Percentiles rank a stretch among this genome's conserved stretches.
Evolutionary conservation across 176 grass and related monocot genomes (phyloP).

Genomic region (Poa annua): DNA sequence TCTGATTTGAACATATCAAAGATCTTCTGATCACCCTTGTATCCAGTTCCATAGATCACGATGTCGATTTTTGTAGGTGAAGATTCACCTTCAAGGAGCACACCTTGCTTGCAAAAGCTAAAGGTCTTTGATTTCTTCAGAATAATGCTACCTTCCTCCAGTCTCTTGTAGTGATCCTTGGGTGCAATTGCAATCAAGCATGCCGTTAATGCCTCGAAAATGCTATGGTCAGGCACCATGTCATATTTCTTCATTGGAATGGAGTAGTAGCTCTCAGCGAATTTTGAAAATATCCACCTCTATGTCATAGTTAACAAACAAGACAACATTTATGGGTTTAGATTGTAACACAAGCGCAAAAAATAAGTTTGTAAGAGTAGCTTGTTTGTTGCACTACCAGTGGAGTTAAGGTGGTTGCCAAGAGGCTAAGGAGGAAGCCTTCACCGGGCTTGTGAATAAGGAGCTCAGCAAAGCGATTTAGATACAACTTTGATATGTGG

Average conservation of each 20-base stretch:
- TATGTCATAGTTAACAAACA: neutral
- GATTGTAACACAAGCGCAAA: neutral
- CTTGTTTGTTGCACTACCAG: slow-evolving; percentile 29
- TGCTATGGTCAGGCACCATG: slow-evolving; percentile 26
- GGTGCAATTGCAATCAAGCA: slow-evolving; percentile 50
- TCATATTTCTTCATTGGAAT: slow-evolving; percentile 15
- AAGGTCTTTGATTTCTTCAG: slow-evolving; percentile 37
- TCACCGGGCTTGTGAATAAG: slow-evolving; percentile 12
- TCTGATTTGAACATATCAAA: slow-evolving; percentile 57
- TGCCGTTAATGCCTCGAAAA: slow-evolving; percentile 38
- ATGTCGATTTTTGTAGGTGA: slow-evolving; percentile 36
- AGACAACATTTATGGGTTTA: neutral
- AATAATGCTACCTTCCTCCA: slow-evolving; percentile 14
- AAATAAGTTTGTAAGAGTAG: neutral
- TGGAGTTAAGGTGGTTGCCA: slow-evolving; percentile 36
- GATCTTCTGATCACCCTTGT: slow-evolving; percentile 54
- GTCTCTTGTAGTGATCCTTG: slow-evolving; percentile 41
- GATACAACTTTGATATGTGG: slow-evolving; percentile 19
- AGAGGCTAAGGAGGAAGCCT: slow-evolving; percentile 18
- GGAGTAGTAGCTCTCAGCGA: slow-evolving; percentile 26
- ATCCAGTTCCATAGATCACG: slow-evolving; percentile 39
- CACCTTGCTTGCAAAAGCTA: slow-evolving; percentile 50
- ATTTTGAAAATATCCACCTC: slow-evolving; percentile 19
- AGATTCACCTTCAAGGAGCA: slow-evolving; percentile 49
- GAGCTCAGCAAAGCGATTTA: slow-evolving; percentile 20